phyloP scores from a whole-genome alignment of 208 protist species.

The Acanthamoeba healyi region DNA sequence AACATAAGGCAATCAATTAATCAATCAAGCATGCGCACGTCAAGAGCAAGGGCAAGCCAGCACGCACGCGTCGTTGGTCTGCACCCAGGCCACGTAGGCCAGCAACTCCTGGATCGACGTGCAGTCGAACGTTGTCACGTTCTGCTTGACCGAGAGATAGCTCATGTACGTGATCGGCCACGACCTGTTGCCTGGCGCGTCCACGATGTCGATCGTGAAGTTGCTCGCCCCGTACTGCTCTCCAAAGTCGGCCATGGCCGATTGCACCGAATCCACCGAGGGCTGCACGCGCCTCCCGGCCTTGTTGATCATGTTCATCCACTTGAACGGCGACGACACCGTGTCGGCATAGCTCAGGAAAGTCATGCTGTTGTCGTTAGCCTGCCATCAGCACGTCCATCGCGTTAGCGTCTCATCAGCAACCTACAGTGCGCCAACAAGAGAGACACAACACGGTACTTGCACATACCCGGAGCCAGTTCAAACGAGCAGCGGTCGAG shows the following conservation, averaged over 20 bases:
- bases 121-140: neutral
- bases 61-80: slow-evolving; percentile 3
- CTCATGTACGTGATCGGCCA: slow-evolving; percentile 22
- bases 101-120: slow-evolving; percentile 10
- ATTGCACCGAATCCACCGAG: neutral
- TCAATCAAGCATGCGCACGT: too few relatives aligned
- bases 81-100: neutral
- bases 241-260: slow-evolving; percentile 29
- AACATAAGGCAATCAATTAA: too few relatives aligned
- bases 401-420: neutral
- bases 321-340: neutral
- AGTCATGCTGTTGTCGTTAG: slow-evolving; percentile 12
- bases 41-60: too few relatives aligned
- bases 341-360: neutral
- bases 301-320: slow-evolving; percentile 58
- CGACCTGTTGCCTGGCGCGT: neutral
- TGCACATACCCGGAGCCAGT: neutral
- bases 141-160: neutral
- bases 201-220: slow-evolving; percentile 46
- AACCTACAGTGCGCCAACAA: neutral
- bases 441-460: neutral
- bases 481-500: neutral
- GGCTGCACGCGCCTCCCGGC: neutral
- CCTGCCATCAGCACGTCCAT: neutral
- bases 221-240: neutral